phyloP scores from a whole-genome alignment of 1,284 basidiomycete species.

The Apiotrichum gamsii region DNA sequence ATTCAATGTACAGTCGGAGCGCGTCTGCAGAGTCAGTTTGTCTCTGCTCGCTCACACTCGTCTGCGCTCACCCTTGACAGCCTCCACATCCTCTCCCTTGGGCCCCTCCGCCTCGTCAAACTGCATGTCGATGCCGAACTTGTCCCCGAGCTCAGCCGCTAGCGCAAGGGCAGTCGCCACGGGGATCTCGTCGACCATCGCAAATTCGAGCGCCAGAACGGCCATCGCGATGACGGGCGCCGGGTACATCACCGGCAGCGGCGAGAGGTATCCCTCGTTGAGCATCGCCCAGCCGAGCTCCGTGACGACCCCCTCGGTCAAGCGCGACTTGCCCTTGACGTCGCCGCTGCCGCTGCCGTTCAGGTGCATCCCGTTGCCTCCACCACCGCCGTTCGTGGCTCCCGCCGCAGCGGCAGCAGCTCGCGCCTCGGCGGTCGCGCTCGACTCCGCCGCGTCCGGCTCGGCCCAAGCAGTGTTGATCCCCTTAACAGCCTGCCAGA shows the following conservation, averaged over 20 bases:
- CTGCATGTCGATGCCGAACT: conserved; percentile 26
- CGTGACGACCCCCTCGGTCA: conserved; percentile 17
- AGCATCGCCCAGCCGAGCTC: conserved; percentile 30
- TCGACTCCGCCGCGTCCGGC: conserved; percentile 1
- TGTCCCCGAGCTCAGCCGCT: conserved; percentile 24
- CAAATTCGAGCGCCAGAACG: conserved; percentile 24
- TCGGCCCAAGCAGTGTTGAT: conserved; percentile 16
- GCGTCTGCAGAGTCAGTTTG: conserved; percentile 8
- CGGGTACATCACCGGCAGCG: conserved; percentile 26
- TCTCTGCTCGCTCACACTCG: not conserved
- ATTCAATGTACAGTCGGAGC: conserved; percentile 7
- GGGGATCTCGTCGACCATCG: conserved; percentile 19
- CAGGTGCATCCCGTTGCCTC: not conserved
- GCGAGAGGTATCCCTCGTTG: conserved; percentile 26
- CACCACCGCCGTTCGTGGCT: not conserved
- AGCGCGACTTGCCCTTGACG: conserved; percentile 14
- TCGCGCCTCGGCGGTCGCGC: not conserved
- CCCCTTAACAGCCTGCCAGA: conserved; percentile 57
- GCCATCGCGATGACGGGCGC: conserved; percentile 26
- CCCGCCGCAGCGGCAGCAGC: conserved; percentile 1
- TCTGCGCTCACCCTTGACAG: conserved; percentile 21
- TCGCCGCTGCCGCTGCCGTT: not conserved
- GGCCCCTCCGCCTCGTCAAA: conserved; percentile 13
- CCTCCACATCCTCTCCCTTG: conserved; percentile 14
- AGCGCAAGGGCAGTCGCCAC: conserved; percentile 13